Evolutionary conservation across 179 eudicot genomes (phyloP).

Genomic region (Silene vulgaris): DNA sequence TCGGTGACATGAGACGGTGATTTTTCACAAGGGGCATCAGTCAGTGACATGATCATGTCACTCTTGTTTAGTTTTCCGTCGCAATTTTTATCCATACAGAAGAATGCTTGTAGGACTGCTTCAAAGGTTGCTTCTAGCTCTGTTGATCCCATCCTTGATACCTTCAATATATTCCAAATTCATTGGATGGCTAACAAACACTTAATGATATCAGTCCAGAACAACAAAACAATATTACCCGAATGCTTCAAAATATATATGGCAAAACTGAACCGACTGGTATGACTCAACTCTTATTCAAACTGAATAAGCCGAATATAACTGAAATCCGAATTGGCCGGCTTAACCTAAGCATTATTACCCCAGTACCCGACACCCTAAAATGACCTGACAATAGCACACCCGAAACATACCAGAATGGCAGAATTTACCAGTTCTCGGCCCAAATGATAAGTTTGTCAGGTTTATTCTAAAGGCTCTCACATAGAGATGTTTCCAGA

Average conservation of each 20-base stretch:
- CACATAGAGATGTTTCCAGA: neutral
- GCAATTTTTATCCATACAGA: slow-evolving; percentile 65
- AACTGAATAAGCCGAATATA: neutral
- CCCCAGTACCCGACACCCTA: no score
- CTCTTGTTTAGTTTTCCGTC: slow-evolving; percentile 61
- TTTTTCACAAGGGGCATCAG: slow-evolving; percentile 48
- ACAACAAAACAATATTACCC: neutral
- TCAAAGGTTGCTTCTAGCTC: slow-evolving; percentile 57
- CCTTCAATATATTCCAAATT: slow-evolving; percentile 22
- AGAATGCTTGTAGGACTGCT: slow-evolving; percentile 51
- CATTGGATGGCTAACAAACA: slow-evolving; percentile 14
- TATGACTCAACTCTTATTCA: no score
- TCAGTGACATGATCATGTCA: slow-evolving; percentile 48
- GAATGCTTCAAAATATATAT: no score
- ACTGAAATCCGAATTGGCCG: neutral
- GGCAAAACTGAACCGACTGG: no score
- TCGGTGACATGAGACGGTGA: slow-evolving; percentile 49
- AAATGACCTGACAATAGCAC: no score
- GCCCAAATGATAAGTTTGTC: no score
- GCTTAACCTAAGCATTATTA: no score
- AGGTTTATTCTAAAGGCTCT: neutral
- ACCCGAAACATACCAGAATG: no score
- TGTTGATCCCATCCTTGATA: slow-evolving; percentile 35
- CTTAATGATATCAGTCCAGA: neutral
- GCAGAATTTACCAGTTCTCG: no score